Evolutionary conservation across 1,139 yeast genomes (phyloP).

Genomic region (Scheffersomyces titani): DNA sequence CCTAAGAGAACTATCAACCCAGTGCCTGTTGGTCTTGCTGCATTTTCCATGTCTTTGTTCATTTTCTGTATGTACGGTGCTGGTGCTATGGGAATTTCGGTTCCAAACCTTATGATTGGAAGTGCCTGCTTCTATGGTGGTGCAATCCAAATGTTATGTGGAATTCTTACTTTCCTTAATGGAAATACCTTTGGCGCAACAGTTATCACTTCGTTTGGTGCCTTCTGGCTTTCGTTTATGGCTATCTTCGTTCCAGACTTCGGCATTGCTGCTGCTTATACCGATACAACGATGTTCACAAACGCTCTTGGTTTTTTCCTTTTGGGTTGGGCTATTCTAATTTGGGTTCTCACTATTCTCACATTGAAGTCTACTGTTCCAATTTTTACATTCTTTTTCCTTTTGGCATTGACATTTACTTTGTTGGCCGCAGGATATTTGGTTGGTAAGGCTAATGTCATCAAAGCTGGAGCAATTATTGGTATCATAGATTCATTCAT

Average conservation of each 20-base stretch:
- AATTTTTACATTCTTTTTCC: constrained; percentile 35
- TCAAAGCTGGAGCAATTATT: constrained; percentile 47
- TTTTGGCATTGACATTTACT: constrained; percentile 40
- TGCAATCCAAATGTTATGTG: constrained; percentile 47
- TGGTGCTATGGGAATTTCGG: constrained; percentile 53
- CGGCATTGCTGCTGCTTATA: constrained; percentile 31
- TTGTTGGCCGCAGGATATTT: constrained; percentile 45
- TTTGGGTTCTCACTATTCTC: constrained; percentile 37
- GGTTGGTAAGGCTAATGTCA: constrained; percentile 28
- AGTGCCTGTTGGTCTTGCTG: constrained; percentile 82
- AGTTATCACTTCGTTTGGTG: constrained; percentile 35
- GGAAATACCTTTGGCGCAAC: constrained; percentile 41
- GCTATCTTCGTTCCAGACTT: constrained; percentile 29
- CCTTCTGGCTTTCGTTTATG: constrained; percentile 41
- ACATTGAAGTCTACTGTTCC: constrained; percentile 49
- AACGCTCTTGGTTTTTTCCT: constrained; percentile 46
- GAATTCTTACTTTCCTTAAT: constrained; percentile 50
- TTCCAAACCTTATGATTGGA: constrained; percentile 54
- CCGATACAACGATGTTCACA: constrained; percentile 20
- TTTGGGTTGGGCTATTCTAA: constrained; percentile 48
- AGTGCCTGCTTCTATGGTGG: constrained; percentile 50
- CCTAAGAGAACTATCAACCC: constrained; percentile 81
- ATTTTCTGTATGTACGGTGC: constrained; percentile 62
- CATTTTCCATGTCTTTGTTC: constrained; percentile 84
- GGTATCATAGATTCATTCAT: constrained; percentile 41